A percentile compares a stretch with the other conserved stretches of the same genome.
phyloP scores from a whole-genome alignment of 257 asterid species.

The Solanum ahanhuiri region DNA sequence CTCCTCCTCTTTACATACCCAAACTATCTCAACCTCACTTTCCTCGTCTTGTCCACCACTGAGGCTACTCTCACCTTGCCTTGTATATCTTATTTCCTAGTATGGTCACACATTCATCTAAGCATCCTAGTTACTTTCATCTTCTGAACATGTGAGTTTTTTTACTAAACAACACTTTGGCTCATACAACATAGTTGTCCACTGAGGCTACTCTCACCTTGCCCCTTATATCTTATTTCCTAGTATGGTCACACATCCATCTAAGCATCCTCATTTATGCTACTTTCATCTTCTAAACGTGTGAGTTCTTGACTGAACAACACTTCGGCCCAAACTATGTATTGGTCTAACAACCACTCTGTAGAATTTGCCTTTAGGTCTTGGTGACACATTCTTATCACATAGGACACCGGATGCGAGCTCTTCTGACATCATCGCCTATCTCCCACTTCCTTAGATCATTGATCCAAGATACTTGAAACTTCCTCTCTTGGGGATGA shows the following conservation, averaged over 20 bases:
- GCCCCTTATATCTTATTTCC: neutral
- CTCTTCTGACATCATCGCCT: neutral
- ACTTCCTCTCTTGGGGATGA: neutral
- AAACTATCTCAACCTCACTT: neutral
- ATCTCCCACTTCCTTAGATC: too few relatives aligned
- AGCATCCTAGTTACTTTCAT: too few relatives aligned
- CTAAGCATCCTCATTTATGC: neutral
- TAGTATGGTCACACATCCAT: neutral
- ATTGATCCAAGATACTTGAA: neutral
- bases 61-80: neutral
- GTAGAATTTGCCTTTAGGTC: neutral
- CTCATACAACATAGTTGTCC: too few relatives aligned
- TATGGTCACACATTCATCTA: too few relatives aligned
- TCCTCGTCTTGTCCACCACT: neutral
- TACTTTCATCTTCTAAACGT: neutral
- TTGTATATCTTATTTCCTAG: too few relatives aligned
- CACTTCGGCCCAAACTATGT: neutral
- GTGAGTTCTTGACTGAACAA: neutral
- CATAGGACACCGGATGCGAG: neutral
- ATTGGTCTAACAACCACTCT: neutral
- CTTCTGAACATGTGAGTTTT: too few relatives aligned
- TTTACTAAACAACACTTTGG: too few relatives aligned
- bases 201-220: neutral
- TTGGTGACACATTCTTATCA: neutral
- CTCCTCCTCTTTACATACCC: neutral